phyloP scores from a whole-genome alignment of 495 filamentous ascomycete species.

The Aspergillus leporis region DNA sequence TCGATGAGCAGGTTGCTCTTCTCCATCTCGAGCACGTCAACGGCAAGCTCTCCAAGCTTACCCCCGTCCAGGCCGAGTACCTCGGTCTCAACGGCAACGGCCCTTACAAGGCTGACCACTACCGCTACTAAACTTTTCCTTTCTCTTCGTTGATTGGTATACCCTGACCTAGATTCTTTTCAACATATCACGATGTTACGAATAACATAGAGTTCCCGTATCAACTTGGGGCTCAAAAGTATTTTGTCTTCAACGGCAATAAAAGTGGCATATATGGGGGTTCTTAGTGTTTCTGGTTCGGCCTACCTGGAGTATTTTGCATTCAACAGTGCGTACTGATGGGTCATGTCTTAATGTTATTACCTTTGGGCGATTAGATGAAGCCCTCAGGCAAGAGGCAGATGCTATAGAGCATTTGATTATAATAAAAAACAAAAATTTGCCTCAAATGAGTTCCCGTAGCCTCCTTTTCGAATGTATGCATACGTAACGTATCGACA shows the following conservation, averaged over 20 bases:
- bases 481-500: neutral
- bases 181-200: conserved; percentile 68
- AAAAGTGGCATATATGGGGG: conserved; percentile 50
- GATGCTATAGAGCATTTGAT: conserved; percentile 2
- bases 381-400: neutral
- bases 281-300: conserved; percentile 38
- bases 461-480: neutral
- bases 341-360: conserved; percentile 34
- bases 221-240: conserved; percentile 54
- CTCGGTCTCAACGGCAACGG: conserved; percentile 79
- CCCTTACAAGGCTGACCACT: conserved; percentile 87
- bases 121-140: conserved; percentile 52
- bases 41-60: conserved; percentile 85
- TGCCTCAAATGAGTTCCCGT: conserved; percentile 11
- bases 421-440: conserved; percentile 9
- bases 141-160: conserved; percentile 40
- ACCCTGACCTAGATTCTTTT: conserved; percentile 51
- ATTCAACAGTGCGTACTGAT: conserved; percentile 50
- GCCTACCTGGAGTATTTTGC: conserved; percentile 47
- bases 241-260: conserved; percentile 67
- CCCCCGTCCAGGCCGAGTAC: conserved; percentile 88
- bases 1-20: conserved; percentile 95
- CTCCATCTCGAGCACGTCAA: conserved; percentile 95
- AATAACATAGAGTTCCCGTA: conserved; percentile 49
- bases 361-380: conserved; percentile 1